Percentiles rank a stretch among this genome's conserved stretches.
phyloP scores from a whole-genome alignment of 2,329 filamentous ascomycete species.

The Clonostachys chloroleuca region DNA sequence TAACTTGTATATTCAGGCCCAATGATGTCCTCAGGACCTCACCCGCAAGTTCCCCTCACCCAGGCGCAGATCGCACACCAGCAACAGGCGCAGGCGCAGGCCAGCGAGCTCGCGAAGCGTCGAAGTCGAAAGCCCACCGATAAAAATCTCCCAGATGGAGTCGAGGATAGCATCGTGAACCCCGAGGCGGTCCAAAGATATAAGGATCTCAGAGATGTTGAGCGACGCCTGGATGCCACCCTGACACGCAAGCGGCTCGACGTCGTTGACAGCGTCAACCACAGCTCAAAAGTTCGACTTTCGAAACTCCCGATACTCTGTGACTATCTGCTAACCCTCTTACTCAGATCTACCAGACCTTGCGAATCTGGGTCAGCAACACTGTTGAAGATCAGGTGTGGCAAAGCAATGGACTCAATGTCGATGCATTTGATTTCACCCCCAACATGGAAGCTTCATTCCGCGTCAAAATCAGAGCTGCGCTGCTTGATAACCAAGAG shows the following conservation, averaged over 20 bases:
- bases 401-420: conserved; percentile 68
- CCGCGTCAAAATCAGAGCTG: conserved; percentile 87
- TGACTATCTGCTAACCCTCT: not conserved
- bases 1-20: conserved; percentile 33
- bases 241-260: conserved; percentile 94
- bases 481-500: conserved; percentile 68
- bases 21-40: conserved; percentile 51
- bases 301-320: not conserved
- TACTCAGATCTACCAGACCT: conserved; percentile 66
- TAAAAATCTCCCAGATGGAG: conserved; percentile 86
- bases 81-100: conserved; percentile 37
- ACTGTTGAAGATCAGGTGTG: conserved; percentile 92
- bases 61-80: conserved; percentile 50
- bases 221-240: conserved; percentile 83
- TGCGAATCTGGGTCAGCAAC: conserved; percentile 94
- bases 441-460: conserved; percentile 76
- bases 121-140: conserved; percentile 89
- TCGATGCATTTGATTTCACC: conserved; percentile 78
- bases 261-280: conserved; percentile 75
- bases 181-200: conserved; percentile 78
- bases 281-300: conserved; percentile 59
- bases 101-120: conserved; percentile 68
- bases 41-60: conserved; percentile 45
- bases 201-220: conserved; percentile 76
- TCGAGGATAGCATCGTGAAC: conserved; percentile 75